These are phyloP conservation scores for Colletotrichum brevisporum DNA, from an alignment of 2,329 filamentous ascomycete genomes.

Conservation along the genomic window DNA sequence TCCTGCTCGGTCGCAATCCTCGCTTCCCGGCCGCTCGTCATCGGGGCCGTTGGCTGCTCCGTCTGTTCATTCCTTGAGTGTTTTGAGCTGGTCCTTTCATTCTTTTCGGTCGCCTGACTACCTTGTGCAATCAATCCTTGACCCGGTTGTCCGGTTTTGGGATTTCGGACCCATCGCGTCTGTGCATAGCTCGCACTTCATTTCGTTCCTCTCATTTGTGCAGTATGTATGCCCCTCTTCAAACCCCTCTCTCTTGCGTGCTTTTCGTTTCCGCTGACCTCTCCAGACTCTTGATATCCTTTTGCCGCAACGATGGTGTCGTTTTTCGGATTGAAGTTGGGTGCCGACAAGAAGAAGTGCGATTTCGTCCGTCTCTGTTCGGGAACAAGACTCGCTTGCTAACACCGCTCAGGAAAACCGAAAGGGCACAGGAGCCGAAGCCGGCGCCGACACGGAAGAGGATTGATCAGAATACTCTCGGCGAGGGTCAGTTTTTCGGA, in stretches of 20 bases:
- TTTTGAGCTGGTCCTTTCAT: slow-evolving; percentile 10
- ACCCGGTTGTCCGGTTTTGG: slow-evolving; percentile 19
- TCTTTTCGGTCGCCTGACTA: slow-evolving; percentile 13
- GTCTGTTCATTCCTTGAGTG: slow-evolving; percentile 7
- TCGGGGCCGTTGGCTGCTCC: slow-evolving; percentile 31
- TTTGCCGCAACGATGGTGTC: slow-evolving; percentile 64
- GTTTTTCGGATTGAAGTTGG: slow-evolving; percentile 70
- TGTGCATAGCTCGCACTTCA: slow-evolving; percentile 28
- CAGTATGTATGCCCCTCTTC: slow-evolving; percentile 36
- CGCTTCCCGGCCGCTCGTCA: slow-evolving; percentile 18
- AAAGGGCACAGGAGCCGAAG: slow-evolving; percentile 44
- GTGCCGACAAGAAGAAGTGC: slow-evolving; percentile 69
- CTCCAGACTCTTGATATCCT: slow-evolving; percentile 29
- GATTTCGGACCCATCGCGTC: slow-evolving; percentile 8
- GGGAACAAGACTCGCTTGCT: background rate
- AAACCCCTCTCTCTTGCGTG: slow-evolving; percentile 20
- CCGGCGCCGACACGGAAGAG: slow-evolving; percentile 47
- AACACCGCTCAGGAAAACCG: slow-evolving; percentile 36
- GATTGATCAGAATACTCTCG: slow-evolving; percentile 51
- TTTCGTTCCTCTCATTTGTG: slow-evolving; percentile 31
- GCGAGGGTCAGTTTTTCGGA: slow-evolving; percentile 54
- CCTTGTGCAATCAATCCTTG: slow-evolving; percentile 5
- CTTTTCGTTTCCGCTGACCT: slow-evolving; percentile 18
- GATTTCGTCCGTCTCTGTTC: background rate
- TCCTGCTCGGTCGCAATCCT: slow-evolving; percentile 31